Base-by-base conservation (phyloP, 2,329 filamentous ascomycete genomes). In the Calonectria hongkongensis region DNA sequence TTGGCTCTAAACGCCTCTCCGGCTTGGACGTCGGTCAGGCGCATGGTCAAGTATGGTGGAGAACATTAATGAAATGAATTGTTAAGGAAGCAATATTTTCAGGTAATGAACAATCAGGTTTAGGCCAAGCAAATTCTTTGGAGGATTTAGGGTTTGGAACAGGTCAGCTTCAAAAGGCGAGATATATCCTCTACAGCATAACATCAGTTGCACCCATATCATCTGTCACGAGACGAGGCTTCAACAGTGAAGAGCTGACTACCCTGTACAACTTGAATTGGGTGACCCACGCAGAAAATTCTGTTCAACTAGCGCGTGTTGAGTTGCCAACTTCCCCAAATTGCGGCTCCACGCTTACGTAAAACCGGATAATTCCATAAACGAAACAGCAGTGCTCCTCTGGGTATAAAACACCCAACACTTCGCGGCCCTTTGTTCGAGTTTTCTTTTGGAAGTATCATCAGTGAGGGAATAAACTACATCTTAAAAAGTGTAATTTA, bases 401-500 rank as follows among this genome's bases (percentile, higher is more conserved):
- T 36, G 33, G 10, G 8, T 36, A 36, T 36, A 36, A 36, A 36
- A 36, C 7, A 9, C 5, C 33, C 3, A 13, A 12, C 33, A 36
- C 12, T 1, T 1, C 6, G 33, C 33, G 8, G 3, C 33, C 33
- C 33, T 36, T 36, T 36, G 8, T 6, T 36, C 33, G 3, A 36
- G 33, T 36, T 36, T 36, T 36, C 21, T 21, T 36, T 36, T 36
- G 10, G 33, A 36, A 36, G 33, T 36, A 83, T 82, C 84, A 87
- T 87, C 84, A 86, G 83, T 69, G 43, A 85, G 82, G 81, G 85
- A 84, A 82, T 84, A 72, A 72, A 83, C 82, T 84, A 84, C 87
- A 85, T 87, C 88, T 36, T 36, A 36, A 85, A 87, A 88, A 82
- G 84, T 89, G 87, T 86, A 85, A 60, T 68, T 84, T 84, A 83